Conservation (phyloP, 1,284 basidiomycete species). For the Ustilago cynodontis region DNA sequence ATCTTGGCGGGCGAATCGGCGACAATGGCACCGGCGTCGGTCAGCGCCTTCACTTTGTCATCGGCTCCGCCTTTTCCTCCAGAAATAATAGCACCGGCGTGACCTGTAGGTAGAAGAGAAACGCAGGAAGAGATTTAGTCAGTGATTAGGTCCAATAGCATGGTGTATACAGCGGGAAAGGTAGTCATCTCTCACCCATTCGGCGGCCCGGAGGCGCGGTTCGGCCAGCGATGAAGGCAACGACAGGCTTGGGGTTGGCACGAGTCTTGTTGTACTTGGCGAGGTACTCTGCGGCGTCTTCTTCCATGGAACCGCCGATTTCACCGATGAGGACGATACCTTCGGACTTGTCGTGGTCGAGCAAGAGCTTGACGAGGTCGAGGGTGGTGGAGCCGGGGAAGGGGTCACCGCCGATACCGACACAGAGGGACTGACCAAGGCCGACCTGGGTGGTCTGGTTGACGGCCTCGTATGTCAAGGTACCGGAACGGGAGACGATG, state of each 20-base stretch:
- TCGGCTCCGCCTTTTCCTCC: conserved; percentile 96
- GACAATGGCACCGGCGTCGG: conserved; percentile 91
- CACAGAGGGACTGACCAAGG: conserved; percentile 94
- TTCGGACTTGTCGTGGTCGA: conserved; percentile 81
- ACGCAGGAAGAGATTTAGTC: conserved; percentile 5
- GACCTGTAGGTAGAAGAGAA: not conserved
- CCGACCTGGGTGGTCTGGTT: conserved; percentile 93
- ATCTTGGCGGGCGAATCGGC: conserved; percentile 85
- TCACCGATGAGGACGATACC: conserved; percentile 98
- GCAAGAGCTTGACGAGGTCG: conserved; percentile 95
- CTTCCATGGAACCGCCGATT: conserved; percentile 99
- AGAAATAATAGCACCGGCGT: conserved; percentile 86
- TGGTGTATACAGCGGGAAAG: not conserved
- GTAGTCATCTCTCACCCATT: conserved; percentile 77
- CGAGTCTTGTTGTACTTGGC: conserved; percentile 92
- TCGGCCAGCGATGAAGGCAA: conserved; percentile 93
- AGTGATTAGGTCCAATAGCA: not conserved
- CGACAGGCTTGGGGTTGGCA: conserved; percentile 90
- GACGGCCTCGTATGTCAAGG: conserved; percentile 68
- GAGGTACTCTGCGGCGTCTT: conserved; percentile 97
- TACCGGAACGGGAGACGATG: conserved; percentile 79
- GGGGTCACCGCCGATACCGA: conserved; percentile 98
- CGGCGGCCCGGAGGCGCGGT: conserved; percentile 97
- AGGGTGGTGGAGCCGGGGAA: conserved; percentile 97
- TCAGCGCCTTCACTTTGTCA: conserved; percentile 95